A percentile compares a stretch with the other conserved stretches of the same genome.
Evolutionary conservation across 352 stramenopile genomes (phyloP).

Genomic region (Globisporangium paroecandrum): DNA sequence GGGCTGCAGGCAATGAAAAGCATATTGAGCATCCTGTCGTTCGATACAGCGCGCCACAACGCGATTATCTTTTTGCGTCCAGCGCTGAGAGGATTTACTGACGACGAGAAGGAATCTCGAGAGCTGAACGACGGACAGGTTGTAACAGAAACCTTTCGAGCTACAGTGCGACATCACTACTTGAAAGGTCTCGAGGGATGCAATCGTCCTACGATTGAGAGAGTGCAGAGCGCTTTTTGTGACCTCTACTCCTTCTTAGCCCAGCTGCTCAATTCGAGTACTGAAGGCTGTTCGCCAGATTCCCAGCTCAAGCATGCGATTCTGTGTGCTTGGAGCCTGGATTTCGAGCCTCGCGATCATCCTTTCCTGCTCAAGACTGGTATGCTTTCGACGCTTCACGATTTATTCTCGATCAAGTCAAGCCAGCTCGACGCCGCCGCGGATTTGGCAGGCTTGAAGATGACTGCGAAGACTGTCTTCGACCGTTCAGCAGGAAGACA

Average conservation of each 20-base stretch:
- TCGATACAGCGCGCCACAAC: constrained; percentile 74
- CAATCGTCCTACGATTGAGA: constrained; percentile 52
- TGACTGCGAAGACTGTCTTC: constrained; percentile 15
- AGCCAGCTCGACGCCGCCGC: constrained; percentile 36
- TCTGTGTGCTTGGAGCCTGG: constrained; percentile 74
- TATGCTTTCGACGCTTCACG: constrained; percentile 69
- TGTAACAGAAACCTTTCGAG: constrained; percentile 79
- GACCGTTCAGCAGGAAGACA: constrained; percentile 2
- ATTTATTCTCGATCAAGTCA: constrained; percentile 71
- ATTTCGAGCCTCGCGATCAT: constrained; percentile 83
- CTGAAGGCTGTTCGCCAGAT: constrained; percentile 32
- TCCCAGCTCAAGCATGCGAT: constrained; percentile 74
- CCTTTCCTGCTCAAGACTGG: constrained; percentile 75
- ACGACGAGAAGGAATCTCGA: constrained; percentile 79
- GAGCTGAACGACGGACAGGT: constrained; percentile 74
- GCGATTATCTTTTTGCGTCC: constrained; percentile 80
- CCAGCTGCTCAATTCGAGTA: constrained; percentile 36
- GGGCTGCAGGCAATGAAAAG: constrained; percentile 80
- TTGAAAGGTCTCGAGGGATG: constrained; percentile 85
- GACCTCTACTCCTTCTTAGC: constrained; percentile 73
- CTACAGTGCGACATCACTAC: constrained; percentile 84
- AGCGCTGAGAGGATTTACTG: constrained; percentile 79
- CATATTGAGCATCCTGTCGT: constrained; percentile 67
- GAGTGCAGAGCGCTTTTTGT: constrained; percentile 66
- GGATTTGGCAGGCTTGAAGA: constrained; percentile 23